Evolutionary conservation across 139 green algal species (phyloP).

Genomic region (Ettlia oleoabundans): DNA sequence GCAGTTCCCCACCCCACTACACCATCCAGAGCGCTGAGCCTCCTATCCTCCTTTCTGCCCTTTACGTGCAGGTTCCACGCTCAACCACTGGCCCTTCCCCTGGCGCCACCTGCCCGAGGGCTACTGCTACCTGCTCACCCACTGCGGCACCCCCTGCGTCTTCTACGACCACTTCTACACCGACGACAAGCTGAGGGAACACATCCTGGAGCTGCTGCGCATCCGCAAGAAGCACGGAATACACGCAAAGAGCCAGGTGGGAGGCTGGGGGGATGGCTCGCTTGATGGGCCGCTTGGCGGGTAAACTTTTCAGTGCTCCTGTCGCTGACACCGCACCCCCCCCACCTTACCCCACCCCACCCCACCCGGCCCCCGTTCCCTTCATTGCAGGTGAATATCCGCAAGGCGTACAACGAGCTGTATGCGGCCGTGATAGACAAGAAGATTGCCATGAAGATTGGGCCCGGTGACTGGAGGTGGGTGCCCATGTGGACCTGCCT

Average conservation of each 20-base stretch:
- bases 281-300: no score
- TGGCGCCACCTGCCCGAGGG: slow-evolving; percentile 64
- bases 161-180: slow-evolving; percentile 83
- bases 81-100: slow-evolving; percentile 87
- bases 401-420: slow-evolving; percentile 71
- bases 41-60: neutral
- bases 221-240: slow-evolving; percentile 74
- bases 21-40: no score
- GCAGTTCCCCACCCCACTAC: neutral
- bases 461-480: slow-evolving; percentile 38
- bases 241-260: slow-evolving; percentile 63
- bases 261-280: neutral
- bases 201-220: slow-evolving; percentile 74
- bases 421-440: slow-evolving; percentile 90
- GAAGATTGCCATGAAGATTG: slow-evolving; percentile 79
- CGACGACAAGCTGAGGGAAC: slow-evolving; percentile 17
- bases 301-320: no score
- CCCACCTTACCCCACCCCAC: no score
- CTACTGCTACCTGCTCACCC: slow-evolving; percentile 96
- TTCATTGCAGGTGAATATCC: slow-evolving; percentile 58
- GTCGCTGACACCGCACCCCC: no score
- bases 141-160: slow-evolving; percentile 84
- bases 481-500: neutral
- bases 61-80: slow-evolving; percentile 54
- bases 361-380: neutral